Evolutionary conservation across 768 basidiomycete genomes (phyloP).

Genomic region (Lentinula boryana): DNA sequence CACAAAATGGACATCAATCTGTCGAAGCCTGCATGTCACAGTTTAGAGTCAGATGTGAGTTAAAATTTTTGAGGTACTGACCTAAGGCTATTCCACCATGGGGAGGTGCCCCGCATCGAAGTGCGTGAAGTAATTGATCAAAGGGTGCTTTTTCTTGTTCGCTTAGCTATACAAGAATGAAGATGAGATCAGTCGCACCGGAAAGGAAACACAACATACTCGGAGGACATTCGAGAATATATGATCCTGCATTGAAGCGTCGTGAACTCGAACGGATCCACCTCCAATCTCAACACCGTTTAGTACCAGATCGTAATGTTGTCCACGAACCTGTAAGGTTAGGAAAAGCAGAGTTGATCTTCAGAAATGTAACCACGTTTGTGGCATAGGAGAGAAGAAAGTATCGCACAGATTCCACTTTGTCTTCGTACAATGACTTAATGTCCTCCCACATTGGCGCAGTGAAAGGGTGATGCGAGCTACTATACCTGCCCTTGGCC

Average conservation of each 20-base stretch:
- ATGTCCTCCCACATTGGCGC: slow-evolving; percentile 93
- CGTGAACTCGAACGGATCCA: slow-evolving; percentile 90
- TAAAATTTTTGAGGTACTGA: slow-evolving; percentile 23
- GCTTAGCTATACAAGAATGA: slow-evolving; percentile 45
- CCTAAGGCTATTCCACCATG: slow-evolving; percentile 94
- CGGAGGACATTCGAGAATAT: slow-evolving; percentile 73
- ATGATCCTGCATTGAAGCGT: slow-evolving; percentile 79
- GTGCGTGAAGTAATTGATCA: slow-evolving; percentile 78
- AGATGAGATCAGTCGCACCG: background rate
- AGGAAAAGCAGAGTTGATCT: background rate
- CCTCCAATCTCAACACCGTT: slow-evolving; percentile 94
- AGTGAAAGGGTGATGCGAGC: slow-evolving; percentile 94
- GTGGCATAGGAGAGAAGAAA: background rate
- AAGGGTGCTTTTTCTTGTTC: slow-evolving; percentile 72
- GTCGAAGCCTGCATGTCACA: slow-evolving; percentile 67
- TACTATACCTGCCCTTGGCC: slow-evolving; percentile 85
- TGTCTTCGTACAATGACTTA: slow-evolving; percentile 64
- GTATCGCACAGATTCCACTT: slow-evolving; percentile 46
- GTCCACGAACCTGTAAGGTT: slow-evolving; percentile 69
- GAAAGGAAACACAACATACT: slow-evolving; percentile 34
- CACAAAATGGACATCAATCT: slow-evolving; percentile 89
- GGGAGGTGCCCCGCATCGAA: slow-evolving; percentile 88
- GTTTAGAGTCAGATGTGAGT: slow-evolving; percentile 8
- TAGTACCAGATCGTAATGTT: slow-evolving; percentile 94
- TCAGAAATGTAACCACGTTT: background rate